phyloP scores from a whole-genome alignment of 768 basidiomycete species.

The Podaxis sp. region DNA sequence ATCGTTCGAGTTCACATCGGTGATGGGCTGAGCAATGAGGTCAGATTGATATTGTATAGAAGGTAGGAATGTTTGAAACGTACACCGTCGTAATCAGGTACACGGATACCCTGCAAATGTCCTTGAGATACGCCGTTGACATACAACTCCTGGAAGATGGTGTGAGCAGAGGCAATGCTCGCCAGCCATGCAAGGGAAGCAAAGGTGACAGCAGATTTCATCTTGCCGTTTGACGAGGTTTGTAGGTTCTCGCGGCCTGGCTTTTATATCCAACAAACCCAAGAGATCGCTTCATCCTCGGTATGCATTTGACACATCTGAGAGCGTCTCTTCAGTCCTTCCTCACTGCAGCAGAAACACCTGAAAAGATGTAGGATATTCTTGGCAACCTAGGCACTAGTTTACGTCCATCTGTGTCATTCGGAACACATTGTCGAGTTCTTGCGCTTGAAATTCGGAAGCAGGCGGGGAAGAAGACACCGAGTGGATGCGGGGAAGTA shows the following conservation, averaged over 20 bases:
- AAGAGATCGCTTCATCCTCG: conserved; percentile 2
- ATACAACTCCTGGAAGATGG: conserved; percentile 36
- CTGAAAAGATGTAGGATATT: background rate
- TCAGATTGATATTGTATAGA: background rate
- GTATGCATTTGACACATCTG: background rate
- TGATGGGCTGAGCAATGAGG: conserved; percentile 46
- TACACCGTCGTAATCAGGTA: conserved; percentile 40
- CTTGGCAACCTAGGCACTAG: background rate
- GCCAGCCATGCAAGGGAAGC: background rate
- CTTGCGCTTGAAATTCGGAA: conserved; percentile 4
- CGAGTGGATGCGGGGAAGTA: background rate
- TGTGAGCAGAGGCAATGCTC: background rate
- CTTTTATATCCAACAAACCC: background rate
- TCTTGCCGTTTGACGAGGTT: background rate
- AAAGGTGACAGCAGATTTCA: background rate
- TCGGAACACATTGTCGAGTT: background rate
- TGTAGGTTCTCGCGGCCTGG: too few species aligned
- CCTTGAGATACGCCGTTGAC: conserved; percentile 48
- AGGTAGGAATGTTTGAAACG: conserved; percentile 1
- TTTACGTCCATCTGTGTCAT: too few species aligned
- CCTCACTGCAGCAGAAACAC: background rate
- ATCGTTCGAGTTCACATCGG: conserved; percentile 54
- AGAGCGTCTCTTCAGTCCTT: background rate
- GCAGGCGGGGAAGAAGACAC: background rate
- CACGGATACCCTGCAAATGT: conserved; percentile 36